Evolutionary conservation across 1,139 yeast genomes (phyloP).

Genomic region (Pichia kudriavzevii): DNA sequence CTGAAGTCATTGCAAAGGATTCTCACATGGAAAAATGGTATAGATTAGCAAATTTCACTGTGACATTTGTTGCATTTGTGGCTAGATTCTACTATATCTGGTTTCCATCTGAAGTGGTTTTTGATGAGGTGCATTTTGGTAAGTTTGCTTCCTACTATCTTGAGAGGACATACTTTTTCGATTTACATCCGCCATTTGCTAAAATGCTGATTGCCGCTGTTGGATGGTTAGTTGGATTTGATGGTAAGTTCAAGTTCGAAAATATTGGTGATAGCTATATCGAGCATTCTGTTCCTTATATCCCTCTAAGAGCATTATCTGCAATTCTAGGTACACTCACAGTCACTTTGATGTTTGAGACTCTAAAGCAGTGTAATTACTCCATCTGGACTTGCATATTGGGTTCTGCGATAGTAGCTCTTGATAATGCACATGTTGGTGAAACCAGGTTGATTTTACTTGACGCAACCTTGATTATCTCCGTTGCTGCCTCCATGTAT

Average conservation of each 20-base stretch:
- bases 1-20: slow-evolving; percentile 14
- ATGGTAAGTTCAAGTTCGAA: slow-evolving; percentile 86
- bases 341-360: slow-evolving; percentile 73
- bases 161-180: slow-evolving; percentile 83
- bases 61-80: slow-evolving; percentile 60
- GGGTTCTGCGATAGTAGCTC: slow-evolving; percentile 73
- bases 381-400: slow-evolving; percentile 71
- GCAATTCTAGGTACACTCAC: slow-evolving; percentile 80
- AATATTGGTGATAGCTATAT: slow-evolving; percentile 81
- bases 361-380: slow-evolving; percentile 78
- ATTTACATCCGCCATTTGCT: slow-evolving; percentile 97
- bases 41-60: slow-evolving; percentile 35
- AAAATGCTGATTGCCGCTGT: slow-evolving; percentile 84
- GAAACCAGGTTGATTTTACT: slow-evolving; percentile 86
- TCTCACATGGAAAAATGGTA: slow-evolving; percentile 29
- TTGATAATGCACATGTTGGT: slow-evolving; percentile 87
- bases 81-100: slow-evolving; percentile 67
- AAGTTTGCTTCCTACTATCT: slow-evolving; percentile 87
- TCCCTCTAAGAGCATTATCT: slow-evolving; percentile 75
- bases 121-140: slow-evolving; percentile 98
- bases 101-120: slow-evolving; percentile 81
- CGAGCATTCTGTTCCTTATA: slow-evolving; percentile 73
- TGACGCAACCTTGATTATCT: slow-evolving; percentile 80
- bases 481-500: slow-evolving; percentile 74
- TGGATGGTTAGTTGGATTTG: slow-evolving; percentile 84